Evolutionary conservation across 305 asterid species (phyloP).

Genomic region (Fraxinus dipetala): DNA sequence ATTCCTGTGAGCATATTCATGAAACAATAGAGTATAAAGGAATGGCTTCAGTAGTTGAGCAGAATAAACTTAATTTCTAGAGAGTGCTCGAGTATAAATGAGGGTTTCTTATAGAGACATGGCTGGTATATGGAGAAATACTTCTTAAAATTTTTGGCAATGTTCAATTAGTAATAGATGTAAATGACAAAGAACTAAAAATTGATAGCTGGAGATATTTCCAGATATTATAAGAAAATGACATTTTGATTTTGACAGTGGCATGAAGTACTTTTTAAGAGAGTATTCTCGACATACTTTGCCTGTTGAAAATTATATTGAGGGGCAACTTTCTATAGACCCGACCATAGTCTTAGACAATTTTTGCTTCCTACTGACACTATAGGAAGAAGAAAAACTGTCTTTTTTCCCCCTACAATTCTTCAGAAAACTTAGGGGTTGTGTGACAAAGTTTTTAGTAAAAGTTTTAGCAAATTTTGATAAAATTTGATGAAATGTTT

Average conservation of each 20-base stretch:
- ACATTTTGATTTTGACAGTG: background rate
- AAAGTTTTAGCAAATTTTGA: background rate
- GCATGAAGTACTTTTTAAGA: background rate
- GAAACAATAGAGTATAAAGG: background rate
- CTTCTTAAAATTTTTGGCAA: background rate
- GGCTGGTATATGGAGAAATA: background rate
- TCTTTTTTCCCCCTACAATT: background rate
- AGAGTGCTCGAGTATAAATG: background rate
- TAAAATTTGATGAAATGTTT: background rate
- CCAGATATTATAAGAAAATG: background rate
- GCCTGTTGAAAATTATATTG: background rate
- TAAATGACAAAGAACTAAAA: background rate
- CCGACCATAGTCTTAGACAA: background rate
- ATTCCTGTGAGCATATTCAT: background rate
- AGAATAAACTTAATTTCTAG: background rate
- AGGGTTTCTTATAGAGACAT: background rate
- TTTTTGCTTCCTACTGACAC: background rate
- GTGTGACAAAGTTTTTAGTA: background rate
- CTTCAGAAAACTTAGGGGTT: background rate
- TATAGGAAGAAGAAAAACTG: background rate
- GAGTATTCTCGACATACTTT: background rate
- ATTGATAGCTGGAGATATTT: background rate
- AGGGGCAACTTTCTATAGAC: background rate
- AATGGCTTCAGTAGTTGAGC: background rate
- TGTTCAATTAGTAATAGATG: background rate